A percentile compares a stretch with the other conserved stretches of the same genome.
These are phyloP conservation scores for Benincasa hispida DNA, from an alignment of 306 rosid species.

Conservation along the genomic window DNA sequence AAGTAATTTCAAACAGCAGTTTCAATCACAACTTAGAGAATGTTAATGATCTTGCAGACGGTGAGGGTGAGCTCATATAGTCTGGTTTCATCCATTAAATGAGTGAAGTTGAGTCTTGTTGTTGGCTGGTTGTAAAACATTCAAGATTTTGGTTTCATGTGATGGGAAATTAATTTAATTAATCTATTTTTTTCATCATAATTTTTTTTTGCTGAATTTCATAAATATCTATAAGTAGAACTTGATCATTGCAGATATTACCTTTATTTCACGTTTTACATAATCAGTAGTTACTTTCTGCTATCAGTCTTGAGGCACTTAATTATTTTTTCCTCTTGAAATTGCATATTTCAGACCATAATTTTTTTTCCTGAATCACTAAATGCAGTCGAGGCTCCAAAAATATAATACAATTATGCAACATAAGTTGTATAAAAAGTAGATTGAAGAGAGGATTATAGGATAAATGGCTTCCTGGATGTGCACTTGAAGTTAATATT, in stretches of 20 bases:
- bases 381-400: not conserved
- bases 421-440: not conserved
- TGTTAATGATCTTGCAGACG: not conserved
- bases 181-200: not conserved
- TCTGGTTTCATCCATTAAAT: not conserved
- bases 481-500: not conserved
- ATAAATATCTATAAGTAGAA: not conserved
- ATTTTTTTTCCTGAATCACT: not conserved
- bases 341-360: not conserved
- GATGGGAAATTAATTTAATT: not conserved
- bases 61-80: not conserved
- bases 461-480: not conserved
- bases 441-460: not conserved
- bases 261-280: not conserved
- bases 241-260: not conserved
- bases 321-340: not conserved
- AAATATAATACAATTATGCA: not conserved
- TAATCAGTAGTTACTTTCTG: not conserved
- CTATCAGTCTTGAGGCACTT: not conserved
- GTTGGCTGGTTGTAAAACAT: not conserved
- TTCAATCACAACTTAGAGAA: not conserved
- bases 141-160: conserved; percentile 17
- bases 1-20: not conserved
- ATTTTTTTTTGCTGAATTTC: not conserved
- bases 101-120: not conserved